A percentile compares a stretch with the other conserved stretches of the same genome.
Conservation (phyloP, 2,329 filamentous ascomycete species). For the Byssothecium circinans region DNA sequence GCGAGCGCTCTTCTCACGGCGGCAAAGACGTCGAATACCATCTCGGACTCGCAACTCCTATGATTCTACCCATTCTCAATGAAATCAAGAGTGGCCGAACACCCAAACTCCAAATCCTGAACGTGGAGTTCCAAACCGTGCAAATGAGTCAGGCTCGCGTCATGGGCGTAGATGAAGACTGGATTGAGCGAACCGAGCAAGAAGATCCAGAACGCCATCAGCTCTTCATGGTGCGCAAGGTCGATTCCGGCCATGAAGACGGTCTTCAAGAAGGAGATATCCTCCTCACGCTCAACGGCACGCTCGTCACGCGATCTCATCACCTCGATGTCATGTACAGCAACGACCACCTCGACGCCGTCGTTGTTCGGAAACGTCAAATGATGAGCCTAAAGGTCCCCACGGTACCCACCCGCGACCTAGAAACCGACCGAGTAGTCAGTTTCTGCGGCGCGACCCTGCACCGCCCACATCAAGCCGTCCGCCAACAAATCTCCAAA, state of each 20-base stretch:
- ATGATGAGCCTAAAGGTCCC: conserved; percentile 76
- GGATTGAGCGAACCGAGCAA: conserved; percentile 86
- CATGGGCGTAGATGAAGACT: conserved; percentile 95
- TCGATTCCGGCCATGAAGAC: conserved; percentile 64
- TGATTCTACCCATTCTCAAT: conserved; percentile 82
- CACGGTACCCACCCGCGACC: conserved; percentile 83
- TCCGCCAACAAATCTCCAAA: conserved; percentile 95
- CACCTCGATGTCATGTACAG: conserved; percentile 98
- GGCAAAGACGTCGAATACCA: conserved; percentile 96
- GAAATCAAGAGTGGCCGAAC: conserved; percentile 79
- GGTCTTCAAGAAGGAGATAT: conserved; percentile 88
- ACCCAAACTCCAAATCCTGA: conserved; percentile 85
- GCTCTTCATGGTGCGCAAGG: conserved; percentile 97
- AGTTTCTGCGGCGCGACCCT: conserved; percentile 94
- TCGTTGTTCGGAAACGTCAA: conserved; percentile 82
- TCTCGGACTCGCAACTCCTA: conserved; percentile 85
- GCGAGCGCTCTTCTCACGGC: conserved; percentile 76
- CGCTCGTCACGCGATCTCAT: conserved; percentile 88
- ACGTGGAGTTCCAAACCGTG: conserved; percentile 91
- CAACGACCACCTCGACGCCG: conserved; percentile 76
- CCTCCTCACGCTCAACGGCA: conserved; percentile 84
- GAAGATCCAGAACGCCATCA: conserved; percentile 93
- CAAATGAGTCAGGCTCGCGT: conserved; percentile 96
- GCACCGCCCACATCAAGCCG: conserved; percentile 91
- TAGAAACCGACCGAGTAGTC: conserved; percentile 89